Percentiles rank a stretch among this genome's conserved stretches.
Conservation (phyloP, 1,284 basidiomycete genomes). For the Malassezia restricta region DNA sequence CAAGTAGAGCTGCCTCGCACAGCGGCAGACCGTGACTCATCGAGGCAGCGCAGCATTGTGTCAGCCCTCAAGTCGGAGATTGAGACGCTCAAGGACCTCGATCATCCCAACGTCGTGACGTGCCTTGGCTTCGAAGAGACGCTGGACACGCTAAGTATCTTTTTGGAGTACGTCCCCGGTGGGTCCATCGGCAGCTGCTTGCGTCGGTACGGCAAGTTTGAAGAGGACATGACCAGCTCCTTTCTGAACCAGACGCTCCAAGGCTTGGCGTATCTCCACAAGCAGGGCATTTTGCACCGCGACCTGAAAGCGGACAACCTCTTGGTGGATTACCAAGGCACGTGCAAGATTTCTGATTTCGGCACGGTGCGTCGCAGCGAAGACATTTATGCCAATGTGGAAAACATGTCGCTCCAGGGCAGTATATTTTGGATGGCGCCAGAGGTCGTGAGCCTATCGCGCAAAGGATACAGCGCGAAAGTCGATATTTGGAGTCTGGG, state of each 20-base stretch:
- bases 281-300: slow-evolving; percentile 78
- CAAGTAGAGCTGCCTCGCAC: slow-evolving; percentile 92
- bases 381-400: slow-evolving; percentile 70
- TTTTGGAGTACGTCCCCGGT: slow-evolving; percentile 66
- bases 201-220: slow-evolving; percentile 80
- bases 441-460: slow-evolving; percentile 74
- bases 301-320: slow-evolving; percentile 98
- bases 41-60: slow-evolving; percentile 70
- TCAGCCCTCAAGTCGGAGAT: slow-evolving; percentile 87
- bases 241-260: slow-evolving; percentile 84
- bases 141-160: slow-evolving; percentile 82
- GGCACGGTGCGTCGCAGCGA: slow-evolving; percentile 49
- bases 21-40: slow-evolving; percentile 74
- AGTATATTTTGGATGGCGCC: slow-evolving; percentile 99
- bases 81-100: slow-evolving; percentile 80
- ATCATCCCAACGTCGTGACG: slow-evolving; percentile 92
- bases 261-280: slow-evolving; percentile 86
- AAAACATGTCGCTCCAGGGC: slow-evolving; percentile 71
- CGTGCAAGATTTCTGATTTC: slow-evolving; percentile 97
- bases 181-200: slow-evolving; percentile 88
- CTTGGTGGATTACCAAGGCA: slow-evolving; percentile 78
- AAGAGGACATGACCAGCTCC: slow-evolving; percentile 79
- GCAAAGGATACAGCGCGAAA: slow-evolving; percentile 76
- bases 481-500: slow-evolving; percentile 97
- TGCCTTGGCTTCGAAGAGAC: slow-evolving; percentile 88